These are phyloP conservation scores for Barnettozyma siamensis DNA, from an alignment of 805 yeast species.

Conservation along the genomic window DNA sequence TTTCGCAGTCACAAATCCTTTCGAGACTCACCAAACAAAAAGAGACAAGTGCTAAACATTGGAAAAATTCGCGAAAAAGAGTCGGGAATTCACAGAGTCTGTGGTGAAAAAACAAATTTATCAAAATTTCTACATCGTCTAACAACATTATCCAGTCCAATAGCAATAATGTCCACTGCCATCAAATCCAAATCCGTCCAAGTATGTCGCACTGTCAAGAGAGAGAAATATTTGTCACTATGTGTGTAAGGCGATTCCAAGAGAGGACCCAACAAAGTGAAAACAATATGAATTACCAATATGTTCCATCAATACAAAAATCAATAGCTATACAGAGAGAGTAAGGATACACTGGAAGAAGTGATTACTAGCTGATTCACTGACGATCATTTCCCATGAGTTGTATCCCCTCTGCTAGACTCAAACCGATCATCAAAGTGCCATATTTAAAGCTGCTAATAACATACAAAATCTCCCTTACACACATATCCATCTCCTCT, in stretches of 20 bases:
- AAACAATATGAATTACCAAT: too few relatives aligned
- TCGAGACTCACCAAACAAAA: not conserved
- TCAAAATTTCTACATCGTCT: slow-evolving; percentile 14
- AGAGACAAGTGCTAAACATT: not conserved
- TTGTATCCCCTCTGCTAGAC: too few relatives aligned
- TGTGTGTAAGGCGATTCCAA: not conserved
- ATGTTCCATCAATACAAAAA: too few relatives aligned
- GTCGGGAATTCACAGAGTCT: not conserved
- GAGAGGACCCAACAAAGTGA: not conserved
- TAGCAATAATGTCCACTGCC: slow-evolving; percentile 54
- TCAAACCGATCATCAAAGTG: too few relatives aligned
- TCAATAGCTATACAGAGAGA: too few relatives aligned
- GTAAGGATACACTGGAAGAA: too few relatives aligned
- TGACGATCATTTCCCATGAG: too few relatives aligned
- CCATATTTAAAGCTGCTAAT: too few relatives aligned
- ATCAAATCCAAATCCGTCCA: slow-evolving; percentile 68
- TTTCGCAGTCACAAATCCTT: slow-evolving; percentile 7
- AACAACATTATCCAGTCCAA: slow-evolving; percentile 7
- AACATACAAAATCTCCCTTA: too few relatives aligned
- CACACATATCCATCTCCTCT: not conserved
- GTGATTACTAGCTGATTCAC: too few relatives aligned
- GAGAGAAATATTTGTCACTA: not conserved
- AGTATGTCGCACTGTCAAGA: slow-evolving; percentile 46
- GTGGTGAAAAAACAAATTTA: slow-evolving; percentile 23
- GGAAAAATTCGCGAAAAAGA: not conserved